These are phyloP conservation scores for Podila horticola DNA, from an alignment of 192 early-diverging fungal species.

Conservation along the genomic window DNA sequence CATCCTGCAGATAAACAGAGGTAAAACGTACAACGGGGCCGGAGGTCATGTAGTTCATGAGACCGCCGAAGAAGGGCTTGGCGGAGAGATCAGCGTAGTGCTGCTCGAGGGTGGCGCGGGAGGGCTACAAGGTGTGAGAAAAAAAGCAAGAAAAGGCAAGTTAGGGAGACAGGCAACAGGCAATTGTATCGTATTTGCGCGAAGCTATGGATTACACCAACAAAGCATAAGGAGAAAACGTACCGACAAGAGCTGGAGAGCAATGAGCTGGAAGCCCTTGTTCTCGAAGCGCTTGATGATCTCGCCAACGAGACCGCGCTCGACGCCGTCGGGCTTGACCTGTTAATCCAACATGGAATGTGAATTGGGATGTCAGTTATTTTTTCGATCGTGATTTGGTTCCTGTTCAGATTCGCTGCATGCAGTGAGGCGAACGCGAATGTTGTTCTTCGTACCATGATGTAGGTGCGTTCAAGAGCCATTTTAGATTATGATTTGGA, in stretches of 20 bases:
- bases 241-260: slow-evolving; percentile 74
- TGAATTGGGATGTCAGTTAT: background rate
- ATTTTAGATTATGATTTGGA: slow-evolving; percentile 26
- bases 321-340: slow-evolving; percentile 87
- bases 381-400: background rate
- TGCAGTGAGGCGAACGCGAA: background rate
- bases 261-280: slow-evolving; percentile 92
- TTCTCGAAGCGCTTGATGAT: slow-evolving; percentile 89
- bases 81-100: slow-evolving; percentile 88
- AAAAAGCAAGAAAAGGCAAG: slow-evolving; percentile 4
- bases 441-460: slow-evolving; percentile 30
- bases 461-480: slow-evolving; percentile 48
- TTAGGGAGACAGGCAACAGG: background rate
- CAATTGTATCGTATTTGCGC: no score
- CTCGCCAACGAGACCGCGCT: slow-evolving; percentile 89
- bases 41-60: slow-evolving; percentile 94
- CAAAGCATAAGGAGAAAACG: slow-evolving; percentile 8
- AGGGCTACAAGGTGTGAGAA: slow-evolving; percentile 45
- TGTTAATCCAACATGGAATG: slow-evolving; percentile 28
- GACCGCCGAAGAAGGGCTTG: slow-evolving; percentile 89
- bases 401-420: background rate
- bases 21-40: slow-evolving; percentile 82
- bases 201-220: no score
- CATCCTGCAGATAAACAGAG: background rate
- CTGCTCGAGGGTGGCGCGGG: slow-evolving; percentile 75